phyloP scores from a whole-genome alignment of 345 rosid species.

The Citrus medica region DNA sequence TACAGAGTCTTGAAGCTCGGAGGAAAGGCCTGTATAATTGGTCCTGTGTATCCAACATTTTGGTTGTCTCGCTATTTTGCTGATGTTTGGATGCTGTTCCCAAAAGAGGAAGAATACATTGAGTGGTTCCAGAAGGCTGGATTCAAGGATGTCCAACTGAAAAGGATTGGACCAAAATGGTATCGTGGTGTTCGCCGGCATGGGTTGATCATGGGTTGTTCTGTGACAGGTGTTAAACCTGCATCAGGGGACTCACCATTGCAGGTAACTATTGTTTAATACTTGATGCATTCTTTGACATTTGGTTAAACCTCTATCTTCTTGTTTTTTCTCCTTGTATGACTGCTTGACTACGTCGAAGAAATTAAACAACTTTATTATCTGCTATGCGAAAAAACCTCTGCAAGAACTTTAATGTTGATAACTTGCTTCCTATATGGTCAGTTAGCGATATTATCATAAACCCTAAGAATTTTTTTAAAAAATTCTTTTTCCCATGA shows the following conservation, averaged over 20 bases:
- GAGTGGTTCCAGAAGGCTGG: slow-evolving; percentile 96
- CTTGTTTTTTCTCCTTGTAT: not conserved
- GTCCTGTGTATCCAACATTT: slow-evolving; percentile 95
- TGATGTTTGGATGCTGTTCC: slow-evolving; percentile 99
- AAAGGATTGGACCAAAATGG: slow-evolving; percentile 99
- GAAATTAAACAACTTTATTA: not conserved
- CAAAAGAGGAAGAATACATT: slow-evolving; percentile 98
- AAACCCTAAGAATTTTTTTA: not conserved
- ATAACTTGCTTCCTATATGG: not conserved
- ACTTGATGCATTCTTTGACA: not conserved
- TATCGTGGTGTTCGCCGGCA: slow-evolving; percentile 98
- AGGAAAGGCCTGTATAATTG: slow-evolving; percentile 89
- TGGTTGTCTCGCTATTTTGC: slow-evolving; percentile 98
- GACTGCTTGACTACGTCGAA: not conserved
- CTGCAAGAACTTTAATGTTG: not conserved
- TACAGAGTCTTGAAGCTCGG: slow-evolving; percentile 91
- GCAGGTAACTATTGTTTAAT: slow-evolving; percentile 50
- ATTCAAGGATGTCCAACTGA: slow-evolving; percentile 82
- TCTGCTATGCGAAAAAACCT: not conserved
- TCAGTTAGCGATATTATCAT: not conserved
- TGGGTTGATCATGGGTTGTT: slow-evolving; percentile 98
- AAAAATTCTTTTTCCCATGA: not conserved
- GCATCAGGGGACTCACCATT: slow-evolving; percentile 97
- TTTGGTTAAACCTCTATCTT: not conserved
- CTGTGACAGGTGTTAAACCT: slow-evolving; percentile 93